A percentile compares a stretch with the other conserved stretches of the same genome.
Evolutionary conservation across 73 alveolate species (phyloP).

Genomic region (Blepharisma stoltei): DNA sequence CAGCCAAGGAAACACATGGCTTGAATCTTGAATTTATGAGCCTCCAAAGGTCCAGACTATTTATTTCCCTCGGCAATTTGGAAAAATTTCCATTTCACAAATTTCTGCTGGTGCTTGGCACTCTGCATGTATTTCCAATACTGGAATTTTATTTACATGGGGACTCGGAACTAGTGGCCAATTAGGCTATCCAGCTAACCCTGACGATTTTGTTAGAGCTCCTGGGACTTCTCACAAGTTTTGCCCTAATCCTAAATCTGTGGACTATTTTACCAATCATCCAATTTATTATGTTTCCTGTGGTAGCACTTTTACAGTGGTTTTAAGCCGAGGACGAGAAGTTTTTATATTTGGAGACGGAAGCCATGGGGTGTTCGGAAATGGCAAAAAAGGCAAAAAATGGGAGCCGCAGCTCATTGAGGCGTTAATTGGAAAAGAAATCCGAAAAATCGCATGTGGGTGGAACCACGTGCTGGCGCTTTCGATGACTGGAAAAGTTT

Average conservation of each 20-base stretch:
- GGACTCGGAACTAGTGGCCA: constrained; percentile 23
- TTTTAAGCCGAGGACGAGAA: background rate
- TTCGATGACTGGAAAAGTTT: background rate
- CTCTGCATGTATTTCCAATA: background rate
- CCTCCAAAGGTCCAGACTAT: background rate
- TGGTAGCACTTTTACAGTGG: constrained; percentile 15
- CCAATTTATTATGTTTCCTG: background rate
- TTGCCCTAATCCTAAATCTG: background rate
- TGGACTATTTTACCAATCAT: background rate
- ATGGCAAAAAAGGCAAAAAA: background rate
- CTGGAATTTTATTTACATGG: background rate
- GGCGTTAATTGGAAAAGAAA: background rate
- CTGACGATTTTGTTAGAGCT: background rate
- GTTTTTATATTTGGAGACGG: constrained; percentile 10
- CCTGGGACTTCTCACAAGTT: background rate
- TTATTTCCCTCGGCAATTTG: background rate
- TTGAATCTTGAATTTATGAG: background rate
- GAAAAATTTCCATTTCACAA: background rate
- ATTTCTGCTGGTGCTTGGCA: constrained; percentile 25
- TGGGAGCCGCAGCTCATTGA: background rate
- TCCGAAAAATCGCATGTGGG: constrained; percentile 18
- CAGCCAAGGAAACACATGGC: background rate
- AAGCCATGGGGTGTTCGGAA: constrained; percentile 9
- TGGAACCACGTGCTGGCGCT: constrained; percentile 14
- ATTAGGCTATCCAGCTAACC: background rate